Percentiles rank a stretch among this genome's conserved stretches.
Evolutionary conservation across 1,139 yeast species (phyloP).

Genomic region (Yamadazyma triangularis): DNA sequence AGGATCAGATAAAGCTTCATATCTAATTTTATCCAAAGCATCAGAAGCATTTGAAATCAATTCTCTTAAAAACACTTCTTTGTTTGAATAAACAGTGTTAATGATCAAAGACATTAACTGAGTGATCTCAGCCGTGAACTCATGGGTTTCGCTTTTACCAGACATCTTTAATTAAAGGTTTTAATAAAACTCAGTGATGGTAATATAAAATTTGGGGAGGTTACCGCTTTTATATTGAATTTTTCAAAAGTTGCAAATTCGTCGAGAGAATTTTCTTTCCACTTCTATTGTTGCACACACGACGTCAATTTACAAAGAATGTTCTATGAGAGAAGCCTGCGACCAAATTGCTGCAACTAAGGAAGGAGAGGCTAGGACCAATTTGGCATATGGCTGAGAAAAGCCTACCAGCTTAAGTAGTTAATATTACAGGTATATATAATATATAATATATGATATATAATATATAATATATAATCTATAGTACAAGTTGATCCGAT

Average conservation of each 20-base stretch:
- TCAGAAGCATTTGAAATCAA: conserved; percentile 93
- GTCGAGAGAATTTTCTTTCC: conserved; percentile 29
- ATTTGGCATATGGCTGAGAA: too few relatives aligned
- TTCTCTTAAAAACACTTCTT: conserved; percentile 99
- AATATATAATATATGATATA: too few relatives aligned
- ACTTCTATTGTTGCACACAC: conserved; percentile 22
- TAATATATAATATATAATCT: conserved; percentile 1
- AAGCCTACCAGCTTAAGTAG: too few relatives aligned
- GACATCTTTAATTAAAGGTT: conserved; percentile 37
- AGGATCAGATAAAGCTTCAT: conserved; percentile 92
- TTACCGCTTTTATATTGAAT: not conserved
- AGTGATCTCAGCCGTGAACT: conserved; percentile 99
- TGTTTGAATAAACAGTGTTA: conserved; percentile 99
- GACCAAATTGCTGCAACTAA: too few relatives aligned
- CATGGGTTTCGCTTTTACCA: conserved; percentile 73
- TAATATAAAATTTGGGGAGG: not conserved
- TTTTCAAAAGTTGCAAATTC: conserved; percentile 11
- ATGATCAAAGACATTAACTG: conserved; percentile 99
- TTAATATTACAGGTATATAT: too few relatives aligned
- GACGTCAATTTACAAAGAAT: conserved; percentile 1
- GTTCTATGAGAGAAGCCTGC: not conserved
- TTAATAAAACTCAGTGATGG: not conserved
- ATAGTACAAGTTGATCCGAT: conserved; percentile 55
- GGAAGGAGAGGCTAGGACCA: too few relatives aligned
- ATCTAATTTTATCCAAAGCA: conserved; percentile 90